Evolutionary conservation across 2,329 filamentous ascomycete genomes (phyloP).

Genomic region (Pseudogymnoascus sp.): DNA sequence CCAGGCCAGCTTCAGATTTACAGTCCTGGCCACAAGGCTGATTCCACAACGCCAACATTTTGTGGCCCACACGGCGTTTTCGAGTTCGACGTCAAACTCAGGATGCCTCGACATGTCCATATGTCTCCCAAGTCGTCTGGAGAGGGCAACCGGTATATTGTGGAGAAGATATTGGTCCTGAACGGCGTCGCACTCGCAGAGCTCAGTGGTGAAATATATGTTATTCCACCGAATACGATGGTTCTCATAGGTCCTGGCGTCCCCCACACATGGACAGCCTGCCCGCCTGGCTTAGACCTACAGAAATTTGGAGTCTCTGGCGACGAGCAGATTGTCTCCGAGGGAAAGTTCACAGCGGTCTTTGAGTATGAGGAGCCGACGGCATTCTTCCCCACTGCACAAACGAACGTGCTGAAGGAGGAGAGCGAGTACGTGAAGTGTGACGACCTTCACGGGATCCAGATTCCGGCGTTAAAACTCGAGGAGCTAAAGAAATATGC

Average conservation of each 20-base stretch:
- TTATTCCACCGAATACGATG: conserved; percentile 11
- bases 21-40: conserved; percentile 3
- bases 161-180: conserved; percentile 10
- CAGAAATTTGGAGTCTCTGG: background rate
- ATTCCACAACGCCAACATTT: conserved; percentile 5
- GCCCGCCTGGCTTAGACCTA: conserved; percentile 10
- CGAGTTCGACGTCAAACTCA: conserved; percentile 9
- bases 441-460: conserved; percentile 12
- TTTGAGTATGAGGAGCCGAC: conserved; percentile 13
- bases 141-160: background rate
- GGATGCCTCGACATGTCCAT: conserved; percentile 14
- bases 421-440: conserved; percentile 9
- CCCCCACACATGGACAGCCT: conserved; percentile 14
- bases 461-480: background rate
- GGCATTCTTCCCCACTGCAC: conserved; percentile 12
- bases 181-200: conserved; percentile 11
- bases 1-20: conserved; percentile 9
- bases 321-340: conserved; percentile 8
- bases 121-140: conserved; percentile 1
- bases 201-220: conserved; percentile 11
- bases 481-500: no score
- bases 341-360: conserved; percentile 11
- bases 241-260: conserved; percentile 11
- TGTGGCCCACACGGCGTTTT: conserved; percentile 10
- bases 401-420: conserved; percentile 7